Base-by-base conservation (phyloP, 1,284 basidiomycete genomes). In the Coriolopsis trogii region DNA sequence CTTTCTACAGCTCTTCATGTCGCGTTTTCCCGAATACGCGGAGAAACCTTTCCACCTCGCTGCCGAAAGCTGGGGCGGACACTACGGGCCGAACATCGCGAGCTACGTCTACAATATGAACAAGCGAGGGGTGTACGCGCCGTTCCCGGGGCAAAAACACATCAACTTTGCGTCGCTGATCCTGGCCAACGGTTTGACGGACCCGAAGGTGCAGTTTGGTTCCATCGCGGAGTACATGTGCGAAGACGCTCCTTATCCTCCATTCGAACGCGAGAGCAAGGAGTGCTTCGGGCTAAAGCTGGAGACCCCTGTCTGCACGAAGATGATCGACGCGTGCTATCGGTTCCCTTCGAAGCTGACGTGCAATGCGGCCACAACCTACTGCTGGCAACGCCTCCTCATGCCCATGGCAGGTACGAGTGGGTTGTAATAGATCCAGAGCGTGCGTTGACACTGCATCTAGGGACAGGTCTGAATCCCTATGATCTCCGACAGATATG, bases 1-100 rank as follows among this genome's bases (percentile, higher is more conserved):
- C 1, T 96, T 97, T 82, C 77, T 96, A 43, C 78, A 93, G 64
- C 81, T 97, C 37, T 97, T 97, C 81, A 75, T 95, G 54, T 73
- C 78, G 56, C 76, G 86, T 49, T 86, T 80, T 75, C 79, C 82
- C 2, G 64, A 91, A 63, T 93, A 93, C 67, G 77, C 86, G 4
- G 74, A 74, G 40, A 72, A 75, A 10, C 79, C 82, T 0, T 87
- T 91, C 74, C 88, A 90, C 63, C 67, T 90, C 49, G 85, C 85
- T 20, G 87, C 85, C 0, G 87, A 90, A 68, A 87, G 84, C 58
- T 89, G 89, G 59, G 88, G 91, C 36, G 94, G 94, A 7, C 89
- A 81, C 0, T 93, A 91, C 60, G 85, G 82, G 1, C 91, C 91
- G 10, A 82, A 92, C 66, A 87, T 94, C 51, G 89, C 84, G 20